A percentile compares a stretch with the other conserved stretches of the same genome.
Conservation (phyloP, 2,329 filamentous ascomycete genomes). For the Alternaria hordeiaustralica region DNA sequence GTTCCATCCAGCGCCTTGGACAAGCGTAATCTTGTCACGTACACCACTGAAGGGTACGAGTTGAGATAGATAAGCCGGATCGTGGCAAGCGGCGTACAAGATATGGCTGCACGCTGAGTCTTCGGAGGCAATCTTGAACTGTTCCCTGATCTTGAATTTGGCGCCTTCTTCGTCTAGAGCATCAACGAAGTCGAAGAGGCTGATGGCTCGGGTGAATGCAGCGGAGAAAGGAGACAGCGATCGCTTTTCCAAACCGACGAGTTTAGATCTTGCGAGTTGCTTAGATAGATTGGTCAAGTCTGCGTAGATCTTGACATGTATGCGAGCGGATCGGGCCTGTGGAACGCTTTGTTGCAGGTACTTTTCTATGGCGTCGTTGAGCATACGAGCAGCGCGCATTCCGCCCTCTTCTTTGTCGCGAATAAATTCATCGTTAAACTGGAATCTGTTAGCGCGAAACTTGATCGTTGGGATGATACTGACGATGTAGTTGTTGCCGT, state of each 20-base stretch:
- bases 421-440: conserved; percentile 60
- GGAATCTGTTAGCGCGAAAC: neutral
- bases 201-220: conserved; percentile 64
- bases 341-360: conserved; percentile 29
- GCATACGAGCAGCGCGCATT: conserved; percentile 59
- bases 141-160: conserved; percentile 64
- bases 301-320: conserved; percentile 64
- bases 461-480: neutral
- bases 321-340: conserved; percentile 56
- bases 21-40: conserved; percentile 61
- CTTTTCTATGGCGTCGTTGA: conserved; percentile 60
- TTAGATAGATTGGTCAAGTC: conserved; percentile 63
- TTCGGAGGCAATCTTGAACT: conserved; percentile 60
- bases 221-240: conserved; percentile 63
- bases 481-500: conserved; percentile 65
- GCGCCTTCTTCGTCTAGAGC: conserved; percentile 66
- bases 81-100: conserved; percentile 68
- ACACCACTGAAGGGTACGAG: conserved; percentile 61
- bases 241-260: conserved; percentile 62
- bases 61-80: conserved; percentile 64
- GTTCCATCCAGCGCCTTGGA: conserved; percentile 60
- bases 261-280: conserved; percentile 55
- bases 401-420: conserved; percentile 61
- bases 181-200: conserved; percentile 67
- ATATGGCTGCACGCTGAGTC: conserved; percentile 69